These are phyloP conservation scores for Entomortierella beljakovae DNA, from an alignment of 192 early-diverging fungal genomes.

Conservation along the genomic window DNA sequence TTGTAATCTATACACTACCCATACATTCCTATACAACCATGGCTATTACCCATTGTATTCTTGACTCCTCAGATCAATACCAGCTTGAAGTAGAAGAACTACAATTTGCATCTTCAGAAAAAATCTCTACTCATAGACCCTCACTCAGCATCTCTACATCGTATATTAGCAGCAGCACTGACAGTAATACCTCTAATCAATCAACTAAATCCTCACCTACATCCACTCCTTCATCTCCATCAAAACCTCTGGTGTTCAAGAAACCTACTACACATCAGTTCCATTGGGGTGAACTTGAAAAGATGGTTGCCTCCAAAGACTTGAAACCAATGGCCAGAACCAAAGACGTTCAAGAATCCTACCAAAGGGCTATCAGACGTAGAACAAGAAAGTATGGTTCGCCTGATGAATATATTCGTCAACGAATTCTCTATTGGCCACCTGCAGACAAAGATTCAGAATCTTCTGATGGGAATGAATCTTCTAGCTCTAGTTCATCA, in stretches of 20 bases:
- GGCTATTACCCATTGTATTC: background rate
- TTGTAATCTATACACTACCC: too few relatives aligned
- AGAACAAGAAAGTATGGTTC: slow-evolving; percentile 50
- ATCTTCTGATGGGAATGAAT: slow-evolving; percentile 44
- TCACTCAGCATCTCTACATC: slow-evolving; percentile 18
- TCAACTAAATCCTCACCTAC: background rate
- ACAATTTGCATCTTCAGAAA: background rate
- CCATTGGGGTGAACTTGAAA: slow-evolving; percentile 28
- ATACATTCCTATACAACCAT: too few relatives aligned
- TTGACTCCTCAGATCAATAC: background rate
- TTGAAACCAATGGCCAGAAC: slow-evolving; percentile 39
- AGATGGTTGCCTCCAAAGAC: slow-evolving; percentile 40
- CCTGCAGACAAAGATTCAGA: slow-evolving; percentile 9
- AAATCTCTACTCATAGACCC: too few relatives aligned
- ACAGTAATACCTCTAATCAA: background rate
- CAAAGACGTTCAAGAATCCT: slow-evolving; percentile 31
- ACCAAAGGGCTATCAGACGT: slow-evolving; percentile 40
- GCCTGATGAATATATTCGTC: slow-evolving; percentile 51
- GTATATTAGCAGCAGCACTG: background rate
- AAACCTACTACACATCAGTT: slow-evolving; percentile 51
- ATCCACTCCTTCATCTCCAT: slow-evolving; percentile 12
- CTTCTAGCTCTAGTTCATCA: slow-evolving; percentile 18
- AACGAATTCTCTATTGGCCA: slow-evolving; percentile 45
- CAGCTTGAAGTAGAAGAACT: background rate
- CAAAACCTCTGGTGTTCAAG: slow-evolving; percentile 49